Conservation (phyloP, 1,284 basidiomycete species). For the Pterulicium gracile region DNA sequence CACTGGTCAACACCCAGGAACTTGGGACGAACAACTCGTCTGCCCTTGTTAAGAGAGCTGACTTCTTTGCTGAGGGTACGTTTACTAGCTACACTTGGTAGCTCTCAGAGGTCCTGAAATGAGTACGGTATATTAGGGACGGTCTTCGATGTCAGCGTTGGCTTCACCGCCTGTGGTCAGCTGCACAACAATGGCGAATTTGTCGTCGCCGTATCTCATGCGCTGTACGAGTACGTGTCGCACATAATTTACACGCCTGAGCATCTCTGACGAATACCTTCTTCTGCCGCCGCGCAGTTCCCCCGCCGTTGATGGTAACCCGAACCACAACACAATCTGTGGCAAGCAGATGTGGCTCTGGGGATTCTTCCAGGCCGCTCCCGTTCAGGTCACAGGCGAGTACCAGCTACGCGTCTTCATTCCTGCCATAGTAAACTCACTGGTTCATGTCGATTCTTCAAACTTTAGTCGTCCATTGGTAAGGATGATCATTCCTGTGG, state of each 20-base stretch:
- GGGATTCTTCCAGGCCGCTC: not conserved
- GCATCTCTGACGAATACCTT: not conserved
- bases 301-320: not conserved
- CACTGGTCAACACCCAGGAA: no score
- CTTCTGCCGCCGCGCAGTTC: not conserved
- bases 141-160: not conserved
- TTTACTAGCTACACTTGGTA: no score
- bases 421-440: not conserved
- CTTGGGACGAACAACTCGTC: no score
- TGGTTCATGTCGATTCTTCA: not conserved
- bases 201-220: not conserved
- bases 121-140: not conserved
- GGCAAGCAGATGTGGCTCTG: conserved; percentile 3
- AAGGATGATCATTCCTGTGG: not conserved
- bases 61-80: no score
- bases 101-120: no score
- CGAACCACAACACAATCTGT: not conserved
- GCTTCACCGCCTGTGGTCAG: not conserved
- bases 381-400: not conserved
- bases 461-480: not conserved
- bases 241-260: no score
- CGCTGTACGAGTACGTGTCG: not conserved
- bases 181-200: not conserved
- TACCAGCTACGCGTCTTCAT: not conserved
- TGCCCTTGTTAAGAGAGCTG: no score